These are phyloP conservation scores for Zymoseptoria ardabiliae DNA, from an alignment of 2,329 filamentous ascomycete species.

Conservation along the genomic window DNA sequence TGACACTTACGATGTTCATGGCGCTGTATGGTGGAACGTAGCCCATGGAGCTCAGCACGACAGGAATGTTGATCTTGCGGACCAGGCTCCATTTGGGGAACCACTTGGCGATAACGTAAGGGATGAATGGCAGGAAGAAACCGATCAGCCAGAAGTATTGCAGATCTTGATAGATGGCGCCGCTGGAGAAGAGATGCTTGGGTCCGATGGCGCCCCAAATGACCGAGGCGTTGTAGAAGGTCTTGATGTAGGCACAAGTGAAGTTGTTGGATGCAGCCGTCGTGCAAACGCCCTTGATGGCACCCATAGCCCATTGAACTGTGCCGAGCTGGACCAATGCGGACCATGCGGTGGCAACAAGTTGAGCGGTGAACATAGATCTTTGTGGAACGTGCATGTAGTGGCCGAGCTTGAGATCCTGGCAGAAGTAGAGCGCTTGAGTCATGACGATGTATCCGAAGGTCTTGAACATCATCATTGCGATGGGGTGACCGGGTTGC, in stretches of 20 bases:
- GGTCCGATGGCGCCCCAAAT: constrained; percentile 22
- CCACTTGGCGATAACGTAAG: constrained; percentile 55
- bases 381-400: constrained; percentile 39
- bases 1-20: constrained; percentile 51
- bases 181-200: constrained; percentile 43
- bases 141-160: constrained; percentile 79
- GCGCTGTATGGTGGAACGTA: constrained; percentile 81
- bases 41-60: constrained; percentile 71
- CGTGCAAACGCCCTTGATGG: constrained; percentile 28
- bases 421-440: constrained; percentile 36
- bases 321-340: constrained; percentile 35
- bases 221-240: constrained; percentile 20
- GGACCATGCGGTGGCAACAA: constrained; percentile 37
- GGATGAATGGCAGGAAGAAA: constrained; percentile 62
- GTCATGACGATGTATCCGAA: constrained; percentile 34
- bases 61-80: constrained; percentile 41
- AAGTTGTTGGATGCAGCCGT: constrained; percentile 12
- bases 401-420: constrained; percentile 38
- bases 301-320: constrained; percentile 36
- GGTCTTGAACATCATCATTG: constrained; percentile 36
- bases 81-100: constrained; percentile 14
- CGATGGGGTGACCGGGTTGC: constrained; percentile 28
- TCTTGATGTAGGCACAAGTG: constrained; percentile 16
- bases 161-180: constrained; percentile 67
- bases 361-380: constrained; percentile 36